These are phyloP conservation scores for Fusarium acutatum DNA, from an alignment of 2,329 filamentous ascomycete genomes.

Conservation along the genomic window DNA sequence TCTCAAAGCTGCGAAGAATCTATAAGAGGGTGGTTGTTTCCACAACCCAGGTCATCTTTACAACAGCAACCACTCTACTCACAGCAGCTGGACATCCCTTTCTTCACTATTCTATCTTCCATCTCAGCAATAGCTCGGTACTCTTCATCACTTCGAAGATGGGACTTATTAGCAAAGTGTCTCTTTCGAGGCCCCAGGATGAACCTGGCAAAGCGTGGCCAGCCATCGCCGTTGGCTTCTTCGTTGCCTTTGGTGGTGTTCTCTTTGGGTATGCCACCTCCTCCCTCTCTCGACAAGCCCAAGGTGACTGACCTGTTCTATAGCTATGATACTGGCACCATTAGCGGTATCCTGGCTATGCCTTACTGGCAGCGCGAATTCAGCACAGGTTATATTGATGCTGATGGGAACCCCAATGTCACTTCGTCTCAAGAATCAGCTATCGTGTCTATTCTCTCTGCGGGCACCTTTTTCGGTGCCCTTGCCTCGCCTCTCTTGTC, in stretches of 20 bases:
- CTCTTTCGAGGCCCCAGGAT: slow-evolving; percentile 15
- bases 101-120: not conserved
- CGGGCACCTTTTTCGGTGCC: slow-evolving; percentile 80
- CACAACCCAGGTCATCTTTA: not conserved
- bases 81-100: no score
- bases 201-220: slow-evolving; percentile 68
- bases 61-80: not conserved
- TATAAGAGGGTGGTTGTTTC: not conserved
- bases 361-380: slow-evolving; percentile 56
- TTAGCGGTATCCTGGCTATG: slow-evolving; percentile 55
- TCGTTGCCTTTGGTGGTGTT: slow-evolving; percentile 47
- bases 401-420: slow-evolving; percentile 44
- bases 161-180: not conserved
- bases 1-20: not conserved
- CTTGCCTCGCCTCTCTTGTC: slow-evolving; percentile 69
- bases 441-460: slow-evolving; percentile 78
- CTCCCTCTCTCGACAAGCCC: fast-evolving
- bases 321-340: slow-evolving; percentile 67
- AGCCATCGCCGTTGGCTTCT: slow-evolving; percentile 66
- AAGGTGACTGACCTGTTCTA: not conserved
- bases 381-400: slow-evolving; percentile 41
- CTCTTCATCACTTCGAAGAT: not conserved
- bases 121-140: not conserved
- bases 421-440: slow-evolving; percentile 66
- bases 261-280: slow-evolving; percentile 24